Base-by-base conservation (phyloP, 2,329 filamentous ascomycete species). In the Ophiostoma perfectum region DNA sequence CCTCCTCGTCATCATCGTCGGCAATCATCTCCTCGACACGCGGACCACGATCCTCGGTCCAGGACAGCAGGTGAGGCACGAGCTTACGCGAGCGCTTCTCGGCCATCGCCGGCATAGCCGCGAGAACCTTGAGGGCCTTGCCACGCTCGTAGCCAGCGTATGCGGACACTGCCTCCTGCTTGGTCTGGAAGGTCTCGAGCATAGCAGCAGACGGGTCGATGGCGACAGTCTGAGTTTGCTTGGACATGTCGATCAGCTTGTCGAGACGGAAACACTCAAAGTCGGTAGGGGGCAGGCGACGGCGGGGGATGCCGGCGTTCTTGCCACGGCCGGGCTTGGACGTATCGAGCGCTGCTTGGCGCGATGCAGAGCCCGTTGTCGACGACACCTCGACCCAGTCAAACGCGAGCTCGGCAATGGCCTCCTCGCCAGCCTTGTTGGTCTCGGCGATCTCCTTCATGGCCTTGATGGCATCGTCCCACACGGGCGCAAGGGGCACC, bases 51-150 rank as follows among this genome's bases (percentile, higher is more conserved):
- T 84, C 82, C 6, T 80, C 80, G n/a, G 87, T 88, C 92, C 94
- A 97, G 18, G 88, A 86, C 6, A 99, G 81, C 49, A 99, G 90
- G 70, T 94, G 85, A 1, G 96, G 95, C 0, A 98, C 90, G 38
- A 99, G 82, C 72, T 88, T 85, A 45, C 93, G 89, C 8, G 94
- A 97, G 45, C 88, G 86, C 76, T 90, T 96, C 78, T 99, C 95
- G 0, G 92, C 93, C 64, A 96, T 80, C 11, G 84, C 81, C 11
- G 95, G 92, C 41, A 91, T 82, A 9, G 86, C 87, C 70, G 86
- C 84, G 58, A 99, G 81, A 0, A 97, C 87, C 73, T 90, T 90
- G 58, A 99, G 82, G 0, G 93, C 92, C 75, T 96, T 91, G 55
- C 86, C 85, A 70, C 93, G 86, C 66, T 91, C 88, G 66, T 84